These are phyloP conservation scores for Carex littledalei DNA, from an alignment of 176 grass and related monocot species.

Conservation along the genomic window DNA sequence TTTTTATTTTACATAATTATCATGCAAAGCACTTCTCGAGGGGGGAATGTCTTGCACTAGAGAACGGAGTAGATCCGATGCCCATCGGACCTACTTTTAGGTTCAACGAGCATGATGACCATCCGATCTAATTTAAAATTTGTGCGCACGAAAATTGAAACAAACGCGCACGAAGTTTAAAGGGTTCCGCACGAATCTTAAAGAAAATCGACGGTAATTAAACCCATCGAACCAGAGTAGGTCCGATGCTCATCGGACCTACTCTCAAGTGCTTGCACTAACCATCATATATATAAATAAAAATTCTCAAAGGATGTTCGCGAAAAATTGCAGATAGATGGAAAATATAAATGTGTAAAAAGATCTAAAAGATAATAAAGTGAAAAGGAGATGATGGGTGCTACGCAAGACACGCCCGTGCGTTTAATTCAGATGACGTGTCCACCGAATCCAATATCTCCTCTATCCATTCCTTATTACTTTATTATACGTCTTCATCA, in stretches of 20 bases:
- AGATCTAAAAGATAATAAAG: background rate
- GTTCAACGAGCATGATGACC: no score
- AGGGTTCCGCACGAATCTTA: no score
- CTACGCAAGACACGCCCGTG: constrained; percentile 20
- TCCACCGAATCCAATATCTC: constrained; percentile 21
- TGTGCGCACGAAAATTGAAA: no score
- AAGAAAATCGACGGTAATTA: no score
- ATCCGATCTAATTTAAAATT: no score
- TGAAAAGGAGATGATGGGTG: constrained; percentile 7
- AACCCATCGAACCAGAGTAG: no score
- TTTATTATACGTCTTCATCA: background rate
- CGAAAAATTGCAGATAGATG: background rate
- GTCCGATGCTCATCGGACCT: no score
- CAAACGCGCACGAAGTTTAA: no score
- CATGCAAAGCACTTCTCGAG: background rate
- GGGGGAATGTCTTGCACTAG: background rate
- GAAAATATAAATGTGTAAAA: background rate
- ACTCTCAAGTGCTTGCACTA: background rate
- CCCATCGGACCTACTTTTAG: no score
- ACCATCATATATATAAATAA: background rate
- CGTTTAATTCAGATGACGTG: constrained; percentile 28
- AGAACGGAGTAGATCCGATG: background rate
- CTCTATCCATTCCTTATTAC: background rate
- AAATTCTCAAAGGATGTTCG: background rate
- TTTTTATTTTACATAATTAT: background rate